These are phyloP conservation scores for Sarcomyxa edulis DNA, from an alignment of 768 basidiomycete genomes.

Conservation along the genomic window DNA sequence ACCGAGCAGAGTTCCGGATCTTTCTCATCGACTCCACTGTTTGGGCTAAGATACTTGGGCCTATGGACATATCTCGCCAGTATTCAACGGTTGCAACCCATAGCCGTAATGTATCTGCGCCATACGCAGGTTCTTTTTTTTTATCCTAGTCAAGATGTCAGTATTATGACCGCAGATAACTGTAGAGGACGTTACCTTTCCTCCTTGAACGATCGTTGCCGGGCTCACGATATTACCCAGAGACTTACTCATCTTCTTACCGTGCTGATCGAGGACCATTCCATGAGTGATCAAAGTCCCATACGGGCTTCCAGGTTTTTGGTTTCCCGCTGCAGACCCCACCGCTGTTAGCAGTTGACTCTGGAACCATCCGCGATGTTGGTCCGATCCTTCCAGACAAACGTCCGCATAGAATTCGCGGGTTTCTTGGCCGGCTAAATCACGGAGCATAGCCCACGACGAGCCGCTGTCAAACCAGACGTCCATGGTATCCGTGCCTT, in stretches of 20 bases:
- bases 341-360: constrained; percentile 85
- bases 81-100: constrained; percentile 94
- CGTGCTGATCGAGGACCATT: constrained; percentile 88
- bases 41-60: constrained; percentile 70
- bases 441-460: constrained; percentile 78
- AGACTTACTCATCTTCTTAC: constrained; percentile 98
- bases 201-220: constrained; percentile 72
- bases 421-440: constrained; percentile 25
- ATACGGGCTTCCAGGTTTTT: constrained; percentile 51
- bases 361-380: constrained; percentile 99
- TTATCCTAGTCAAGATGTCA: constrained; percentile 52
- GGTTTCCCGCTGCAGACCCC: constrained; percentile 33
- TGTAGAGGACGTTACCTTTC: constrained; percentile 44
- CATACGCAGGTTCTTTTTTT: constrained; percentile 74
- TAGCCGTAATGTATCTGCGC: constrained; percentile 79
- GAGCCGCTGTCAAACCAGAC: constrained; percentile 99
- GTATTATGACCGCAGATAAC: too few relatives aligned
- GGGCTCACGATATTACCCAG: constrained; percentile 89
- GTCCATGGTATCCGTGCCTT: constrained; percentile 95
- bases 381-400: constrained; percentile 93
- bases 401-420: constrained; percentile 64
- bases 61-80: constrained; percentile 83
- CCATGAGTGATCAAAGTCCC: constrained; percentile 87
- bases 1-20: constrained; percentile 81
- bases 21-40: constrained; percentile 74